Evolutionary conservation across 192 early-diverging fungal species (phyloP), one percentile per base, ranked within the genome.

Genomic region (Umbelopsis isabellina): DNA sequence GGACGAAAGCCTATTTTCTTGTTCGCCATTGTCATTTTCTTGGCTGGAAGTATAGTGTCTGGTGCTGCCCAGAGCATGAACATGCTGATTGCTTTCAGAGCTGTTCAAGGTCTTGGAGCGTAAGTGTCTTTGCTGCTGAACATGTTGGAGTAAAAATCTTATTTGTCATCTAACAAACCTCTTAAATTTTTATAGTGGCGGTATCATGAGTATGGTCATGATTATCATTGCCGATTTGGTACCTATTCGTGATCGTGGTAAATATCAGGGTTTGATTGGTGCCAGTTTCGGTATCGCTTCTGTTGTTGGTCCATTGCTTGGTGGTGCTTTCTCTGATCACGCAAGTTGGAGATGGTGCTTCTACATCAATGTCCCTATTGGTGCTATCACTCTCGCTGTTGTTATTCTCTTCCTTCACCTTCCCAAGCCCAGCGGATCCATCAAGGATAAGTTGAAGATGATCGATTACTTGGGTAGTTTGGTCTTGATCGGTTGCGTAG

Each of bases 171-270:
- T 33, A 49, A 67, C 16, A 1, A n/a, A 11, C 23, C 15, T 45
- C 10, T 45, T 20, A 46, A 5, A 3, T 21, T 67, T 67, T 8
- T 8, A 12, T 12, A 61, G 69, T 46, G 75, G 65, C 52, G 75
- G 75, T 45, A 65, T 76, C 9, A 77, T 91, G 65, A 72, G 85
- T 20, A 49, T 88, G 30, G 82, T 86, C 50, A 71, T 91, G 72
- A 86, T 93, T 67, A 89, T 93, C 70, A 84, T 95, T 47, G 67
- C 84, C 13, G 92, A 93, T 78, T 70, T 93, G 49, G 87, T 93
- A 18, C 69, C 79, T 6, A 61, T 75, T 10, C 78, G 82, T 58
- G 88, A 94, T 68, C 80, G 87, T 51, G 88, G 89, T 48, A 93
- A 93, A 72, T 87, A 82, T 53, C 76, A 83, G 64, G 85, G 87